A percentile compares a stretch with the other conserved stretches of the same genome.
phyloP scores from a whole-genome alignment of 2,329 filamentous ascomycete species.

The Dryadomyces quercivorus region DNA sequence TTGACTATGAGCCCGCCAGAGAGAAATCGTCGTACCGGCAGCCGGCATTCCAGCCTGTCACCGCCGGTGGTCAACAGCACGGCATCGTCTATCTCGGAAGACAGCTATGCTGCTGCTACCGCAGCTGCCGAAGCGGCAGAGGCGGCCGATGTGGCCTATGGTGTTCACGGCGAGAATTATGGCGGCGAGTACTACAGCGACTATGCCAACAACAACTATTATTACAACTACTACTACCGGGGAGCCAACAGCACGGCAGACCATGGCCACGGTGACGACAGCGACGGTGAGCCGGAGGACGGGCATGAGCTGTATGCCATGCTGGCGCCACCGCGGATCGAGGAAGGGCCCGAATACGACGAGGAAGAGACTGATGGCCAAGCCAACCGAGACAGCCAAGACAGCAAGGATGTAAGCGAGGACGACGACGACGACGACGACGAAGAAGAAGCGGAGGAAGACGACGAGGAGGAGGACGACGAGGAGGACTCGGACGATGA shows the following conservation, averaged over 20 bases:
- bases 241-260: neutral
- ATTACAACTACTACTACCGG: constrained; percentile 1
- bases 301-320: neutral
- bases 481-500: constrained; percentile 14
- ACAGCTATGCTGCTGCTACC: neutral
- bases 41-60: neutral
- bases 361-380: neutral
- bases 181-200: neutral
- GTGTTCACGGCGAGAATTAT: neutral
- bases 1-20: neutral
- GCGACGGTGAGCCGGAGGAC: neutral
- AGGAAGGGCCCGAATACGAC: neutral
- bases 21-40: neutral
- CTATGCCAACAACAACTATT: neutral
- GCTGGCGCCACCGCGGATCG: neutral
- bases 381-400: neutral
- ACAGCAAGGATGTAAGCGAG: neutral
- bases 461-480: neutral
- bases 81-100: neutral
- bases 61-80: neutral
- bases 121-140: neutral
- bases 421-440: neutral
- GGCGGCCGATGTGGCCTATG: neutral
- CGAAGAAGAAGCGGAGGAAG: constrained; percentile 2
- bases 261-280: neutral